phyloP scores from a whole-genome alignment of 371 early-diverging fungal species.

The Apophysomyces elegans region DNA sequence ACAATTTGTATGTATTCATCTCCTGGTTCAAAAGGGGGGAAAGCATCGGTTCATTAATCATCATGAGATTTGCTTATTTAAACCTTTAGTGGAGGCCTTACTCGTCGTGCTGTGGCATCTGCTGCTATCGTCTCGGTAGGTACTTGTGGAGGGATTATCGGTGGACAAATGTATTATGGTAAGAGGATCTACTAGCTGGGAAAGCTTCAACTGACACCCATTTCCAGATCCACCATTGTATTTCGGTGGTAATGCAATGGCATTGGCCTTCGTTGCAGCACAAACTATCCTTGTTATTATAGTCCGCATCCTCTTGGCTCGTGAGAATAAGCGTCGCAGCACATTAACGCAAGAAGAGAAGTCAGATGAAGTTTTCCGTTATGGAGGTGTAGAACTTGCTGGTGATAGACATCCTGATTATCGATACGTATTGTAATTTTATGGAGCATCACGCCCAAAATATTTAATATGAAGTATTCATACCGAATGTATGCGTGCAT shows the following conservation, averaged over 20 bases:
- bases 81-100: conserved; percentile 34
- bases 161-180: conserved; percentile 45
- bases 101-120: conserved; percentile 45
- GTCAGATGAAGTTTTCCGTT: conserved; percentile 32
- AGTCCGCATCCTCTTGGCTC: conserved; percentile 25
- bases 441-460: neutral
- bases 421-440: conserved; percentile 35
- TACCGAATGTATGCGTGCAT: neutral
- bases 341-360: neutral
- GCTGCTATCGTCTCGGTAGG: conserved; percentile 46
- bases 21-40: too few species aligned
- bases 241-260: conserved; percentile 24
- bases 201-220: neutral
- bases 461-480: neutral
- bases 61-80: neutral
- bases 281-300: conserved; percentile 33
- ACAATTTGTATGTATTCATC: conserved; percentile 36
- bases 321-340: conserved; percentile 37
- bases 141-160: conserved; percentile 42
- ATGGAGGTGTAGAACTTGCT: conserved; percentile 43
- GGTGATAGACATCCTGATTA: conserved; percentile 53
- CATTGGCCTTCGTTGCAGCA: conserved; percentile 24
- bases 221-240: conserved; percentile 14
- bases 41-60: neutral
- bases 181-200: conserved; percentile 7